Percentiles rank a stretch among this genome's conserved stretches.
Conservation (phyloP, 1,139 yeast species). For the Yamadazyma triangularis region DNA sequence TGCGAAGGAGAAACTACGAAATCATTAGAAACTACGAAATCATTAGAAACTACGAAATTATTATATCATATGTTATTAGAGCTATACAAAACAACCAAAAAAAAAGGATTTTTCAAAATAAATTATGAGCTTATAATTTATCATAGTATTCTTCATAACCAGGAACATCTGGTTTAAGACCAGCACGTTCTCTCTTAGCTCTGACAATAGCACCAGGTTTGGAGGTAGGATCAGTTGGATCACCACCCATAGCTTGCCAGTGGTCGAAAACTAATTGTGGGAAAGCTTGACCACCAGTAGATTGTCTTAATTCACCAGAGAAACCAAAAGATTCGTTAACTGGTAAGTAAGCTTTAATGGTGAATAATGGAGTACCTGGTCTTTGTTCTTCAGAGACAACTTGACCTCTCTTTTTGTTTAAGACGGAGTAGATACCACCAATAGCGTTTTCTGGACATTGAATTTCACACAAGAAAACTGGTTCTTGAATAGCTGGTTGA, state of each 20-base stretch:
- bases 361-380: conserved; percentile 99
- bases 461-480: conserved; percentile 98
- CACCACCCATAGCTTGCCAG: conserved; percentile 90
- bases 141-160: conserved; percentile 99
- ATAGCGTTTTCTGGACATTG: conserved; percentile 99
- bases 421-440: conserved; percentile 99
- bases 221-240: conserved; percentile 85
- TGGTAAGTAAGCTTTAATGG: conserved; percentile 99
- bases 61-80: conserved; percentile 1
- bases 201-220: conserved; percentile 93
- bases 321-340: conserved; percentile 99
- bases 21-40: no score
- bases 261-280: conserved; percentile 99
- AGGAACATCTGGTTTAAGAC: conserved; percentile 96
- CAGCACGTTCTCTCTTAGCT: conserved; percentile 94
- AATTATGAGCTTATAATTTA: conserved; percentile 88
- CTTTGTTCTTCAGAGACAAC: conserved; percentile 98
- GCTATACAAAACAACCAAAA: conserved; percentile 11
- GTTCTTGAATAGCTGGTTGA: conserved; percentile 99
- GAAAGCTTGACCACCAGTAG: conserved; percentile 99
- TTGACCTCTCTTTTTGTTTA: conserved; percentile 99
- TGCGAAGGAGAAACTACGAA: no score
- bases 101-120: conserved; percentile 3
- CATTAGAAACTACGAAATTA: no score
- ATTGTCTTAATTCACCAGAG: conserved; percentile 99